A percentile compares a stretch with the other conserved stretches of the same genome.
Evolutionary conservation across 495 filamentous ascomycete genomes (phyloP).

Genomic region (Durotheca rogersii): DNA sequence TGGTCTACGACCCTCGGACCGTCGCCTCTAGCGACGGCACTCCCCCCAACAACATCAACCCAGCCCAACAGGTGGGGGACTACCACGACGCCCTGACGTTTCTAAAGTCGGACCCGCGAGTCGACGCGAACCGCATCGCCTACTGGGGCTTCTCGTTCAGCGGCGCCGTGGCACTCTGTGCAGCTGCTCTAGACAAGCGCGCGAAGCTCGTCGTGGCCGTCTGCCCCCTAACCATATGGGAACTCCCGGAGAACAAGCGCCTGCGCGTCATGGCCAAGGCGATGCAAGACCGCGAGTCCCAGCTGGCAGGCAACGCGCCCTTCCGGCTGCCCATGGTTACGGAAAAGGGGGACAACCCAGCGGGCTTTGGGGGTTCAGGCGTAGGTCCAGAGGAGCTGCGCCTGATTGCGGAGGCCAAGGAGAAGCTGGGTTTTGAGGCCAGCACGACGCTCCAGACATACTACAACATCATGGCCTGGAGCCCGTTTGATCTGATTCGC

Average conservation of each 20-base stretch:
- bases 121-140: slow-evolving; percentile 38
- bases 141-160: slow-evolving; percentile 54
- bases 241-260: background rate
- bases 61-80: slow-evolving; percentile 38
- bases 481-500: slow-evolving; percentile 31
- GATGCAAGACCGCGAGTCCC: slow-evolving; percentile 32
- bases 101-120: slow-evolving; percentile 24
- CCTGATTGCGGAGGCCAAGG: background rate
- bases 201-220: background rate
- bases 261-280: background rate
- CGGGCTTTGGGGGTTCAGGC: slow-evolving; percentile 27
- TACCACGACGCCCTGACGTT: slow-evolving; percentile 43
- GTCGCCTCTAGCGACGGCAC: slow-evolving; percentile 43
- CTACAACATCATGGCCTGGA: slow-evolving; percentile 9
- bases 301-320: slow-evolving; percentile 31
- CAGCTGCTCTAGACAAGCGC: slow-evolving; percentile 7
- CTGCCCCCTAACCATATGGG: slow-evolving; percentile 2
- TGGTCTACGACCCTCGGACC: slow-evolving; percentile 46
- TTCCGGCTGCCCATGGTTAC: slow-evolving; percentile 29
- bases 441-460: slow-evolving; percentile 24
- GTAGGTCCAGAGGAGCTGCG: background rate
- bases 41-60: slow-evolving; percentile 46
- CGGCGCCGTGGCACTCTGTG: slow-evolving; percentile 14
- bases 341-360: slow-evolving; percentile 40
- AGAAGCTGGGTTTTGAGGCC: slow-evolving; percentile 5